Conservation (phyloP, 768 basidiomycete species). For the Trametes gibbosa region DNA sequence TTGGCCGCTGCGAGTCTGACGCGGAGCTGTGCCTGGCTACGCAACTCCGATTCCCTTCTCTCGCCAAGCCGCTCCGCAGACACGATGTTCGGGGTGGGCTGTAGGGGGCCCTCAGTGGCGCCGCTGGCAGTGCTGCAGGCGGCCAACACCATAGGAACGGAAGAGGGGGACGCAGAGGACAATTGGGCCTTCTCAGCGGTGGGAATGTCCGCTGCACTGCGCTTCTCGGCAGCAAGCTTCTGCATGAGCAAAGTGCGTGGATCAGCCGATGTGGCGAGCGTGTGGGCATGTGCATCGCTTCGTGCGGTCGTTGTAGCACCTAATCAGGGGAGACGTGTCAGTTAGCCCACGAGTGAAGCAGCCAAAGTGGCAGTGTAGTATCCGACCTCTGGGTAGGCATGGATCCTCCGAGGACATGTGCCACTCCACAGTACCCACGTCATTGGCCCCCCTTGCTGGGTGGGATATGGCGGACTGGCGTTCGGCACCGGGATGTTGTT, state of each 20-base stretch:
- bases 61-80: slow-evolving; percentile 16
- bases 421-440: slow-evolving; percentile 9
- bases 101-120: not conserved
- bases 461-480: not conserved
- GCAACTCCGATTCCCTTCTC: slow-evolving; percentile 43
- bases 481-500: slow-evolving; percentile 12
- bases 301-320: slow-evolving; percentile 3
- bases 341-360: slow-evolving; percentile 4
- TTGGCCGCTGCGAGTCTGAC: slow-evolving; percentile 48
- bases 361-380: not conserved
- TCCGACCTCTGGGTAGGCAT: not conserved
- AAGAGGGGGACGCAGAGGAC: slow-evolving; percentile 1
- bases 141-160: slow-evolving; percentile 9
- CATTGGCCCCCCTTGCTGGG: not conserved
- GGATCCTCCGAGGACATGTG: slow-evolving; percentile 11
- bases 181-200: slow-evolving; percentile 20
- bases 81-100: slow-evolving; percentile 3
- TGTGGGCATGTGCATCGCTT: not conserved
- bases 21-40: slow-evolving; percentile 46
- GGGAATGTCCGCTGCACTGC: slow-evolving; percentile 13
- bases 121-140: not conserved
- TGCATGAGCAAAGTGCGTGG: slow-evolving; percentile 22
- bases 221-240: slow-evolving; percentile 21
- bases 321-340: not conserved
- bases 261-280: slow-evolving; percentile 3